phyloP scores from a whole-genome alignment of 176 grass and related monocot species.

The Oryza longistaminata region DNA sequence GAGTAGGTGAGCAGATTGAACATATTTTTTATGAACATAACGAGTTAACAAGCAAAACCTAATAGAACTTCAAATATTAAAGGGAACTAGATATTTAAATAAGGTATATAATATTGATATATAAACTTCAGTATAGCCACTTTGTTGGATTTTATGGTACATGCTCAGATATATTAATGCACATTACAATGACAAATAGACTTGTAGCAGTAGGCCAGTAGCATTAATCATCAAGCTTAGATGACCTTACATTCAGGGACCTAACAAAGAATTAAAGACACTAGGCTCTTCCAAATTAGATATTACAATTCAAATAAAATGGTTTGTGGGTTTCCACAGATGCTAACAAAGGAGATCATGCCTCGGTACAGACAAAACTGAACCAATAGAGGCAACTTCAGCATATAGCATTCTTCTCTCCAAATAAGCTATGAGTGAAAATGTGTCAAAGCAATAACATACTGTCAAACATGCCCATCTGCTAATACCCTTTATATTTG shows the following conservation, averaged over 20 bases:
- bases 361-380: not conserved
- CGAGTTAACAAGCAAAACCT: not conserved
- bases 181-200: not conserved
- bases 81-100: not conserved
- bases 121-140: not conserved
- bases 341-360: not conserved
- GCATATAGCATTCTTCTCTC: not conserved
- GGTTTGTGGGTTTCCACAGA: not conserved
- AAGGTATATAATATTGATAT: not conserved
- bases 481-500: not conserved
- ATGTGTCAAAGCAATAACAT: not conserved
- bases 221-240: not conserved
- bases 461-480: not conserved
- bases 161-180: not conserved
- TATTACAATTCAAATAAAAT: slow-evolving; percentile 16
- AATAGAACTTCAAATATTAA: not conserved
- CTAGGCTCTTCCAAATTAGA: not conserved
- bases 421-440: not conserved
- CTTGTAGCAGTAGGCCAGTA: not conserved
- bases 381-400: not conserved
- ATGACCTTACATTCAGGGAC: not conserved
- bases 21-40: not conserved
- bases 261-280: slow-evolving; percentile 1
- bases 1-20: not conserved
- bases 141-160: not conserved